Evolutionary conservation across 2,329 filamentous ascomycete species (phyloP), one percentile per base, ranked within the genome.

Genomic region (Trichoderma sp.): DNA sequence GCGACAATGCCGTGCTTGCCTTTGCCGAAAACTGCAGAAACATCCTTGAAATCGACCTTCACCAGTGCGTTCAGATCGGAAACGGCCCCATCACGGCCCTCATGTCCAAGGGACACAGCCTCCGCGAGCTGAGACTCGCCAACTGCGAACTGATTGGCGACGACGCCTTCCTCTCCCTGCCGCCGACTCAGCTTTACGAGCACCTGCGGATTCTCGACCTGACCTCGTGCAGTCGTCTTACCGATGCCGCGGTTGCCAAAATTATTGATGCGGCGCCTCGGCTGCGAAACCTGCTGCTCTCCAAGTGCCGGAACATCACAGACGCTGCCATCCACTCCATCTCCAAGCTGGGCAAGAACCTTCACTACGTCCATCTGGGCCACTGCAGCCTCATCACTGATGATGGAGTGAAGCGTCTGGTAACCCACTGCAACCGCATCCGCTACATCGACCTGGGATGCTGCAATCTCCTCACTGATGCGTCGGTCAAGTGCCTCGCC

Each of bases 401-500:
- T 76, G 86, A 89, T 43, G 94, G 93, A 1, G 93, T 99, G 21
- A 92, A 92, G 74, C 90, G 89, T 68, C 85, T 99, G 37, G 93
- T 97, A 49, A 90, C 91, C 73, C 85, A 85, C 65, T 99, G 96
- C 84, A 98, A 95, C 76, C 89, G 96, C 29, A 98, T 99, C 73
- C 88, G 96, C 68, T 99, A 99, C 78, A 99, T 99, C 72, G 96
- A 99, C 77, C 83, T 99, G 55, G 96, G 96, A n/a, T 98, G 96
- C 82, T 99, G 96, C 80, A 88, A 87, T 16, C 90, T 93, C 74
- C 83, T 99, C 71, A 98, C 96, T 0, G 96, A 99, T 75, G 85
- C 87, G 13, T 97, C 94, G 27, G 91, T 99, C 19, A 91, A 87
- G 71, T 91, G 93, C 72, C 84, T 99, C 47, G 94, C 96, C 5